These are phyloP conservation scores for Claviceps lovelessii DNA, from an alignment of 2,329 filamentous ascomycete species.

Conservation along the genomic window DNA sequence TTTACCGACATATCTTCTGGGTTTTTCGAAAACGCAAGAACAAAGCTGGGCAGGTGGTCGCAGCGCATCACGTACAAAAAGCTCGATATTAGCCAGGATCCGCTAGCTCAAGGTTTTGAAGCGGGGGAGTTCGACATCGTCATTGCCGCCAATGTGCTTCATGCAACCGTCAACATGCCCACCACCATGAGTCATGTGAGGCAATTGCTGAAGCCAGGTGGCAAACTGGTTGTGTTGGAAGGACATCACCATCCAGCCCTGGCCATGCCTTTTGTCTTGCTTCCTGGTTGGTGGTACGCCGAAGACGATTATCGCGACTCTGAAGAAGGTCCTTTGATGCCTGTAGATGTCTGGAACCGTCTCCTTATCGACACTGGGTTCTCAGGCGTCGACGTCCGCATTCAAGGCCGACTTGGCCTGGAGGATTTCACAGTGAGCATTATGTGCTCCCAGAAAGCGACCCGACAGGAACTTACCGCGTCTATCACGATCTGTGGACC, in stretches of 20 bases:
- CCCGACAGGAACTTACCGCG: not conserved
- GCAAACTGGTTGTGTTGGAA: conserved; percentile 7
- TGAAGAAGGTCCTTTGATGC: conserved; percentile 1
- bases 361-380: conserved; percentile 4
- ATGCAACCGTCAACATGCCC: conserved; percentile 19
- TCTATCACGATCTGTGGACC: conserved; percentile 2
- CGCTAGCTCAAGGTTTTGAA: conserved; percentile 18
- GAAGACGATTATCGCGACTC: conserved; percentile 4
- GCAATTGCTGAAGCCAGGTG: conserved; percentile 5
- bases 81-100: conserved; percentile 15
- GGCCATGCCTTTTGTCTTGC: conserved; percentile 4
- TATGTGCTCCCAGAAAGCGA: conserved; percentile 1
- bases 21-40: conserved; percentile 24
- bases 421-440: not conserved
- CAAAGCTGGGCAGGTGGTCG: conserved; percentile 12
- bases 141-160: conserved; percentile 24
- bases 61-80: conserved; percentile 12
- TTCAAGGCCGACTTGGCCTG: not conserved
- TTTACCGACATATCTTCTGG: conserved; percentile 30
- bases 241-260: not conserved
- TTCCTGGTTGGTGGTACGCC: conserved; percentile 6
- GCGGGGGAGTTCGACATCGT: conserved; percentile 22
- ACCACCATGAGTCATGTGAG: conserved; percentile 10
- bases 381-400: conserved; percentile 4
- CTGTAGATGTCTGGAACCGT: conserved; percentile 1